Conservation (phyloP, 192 early-diverging fungal species). For the Entomortierella chlamydospora region DNA sequence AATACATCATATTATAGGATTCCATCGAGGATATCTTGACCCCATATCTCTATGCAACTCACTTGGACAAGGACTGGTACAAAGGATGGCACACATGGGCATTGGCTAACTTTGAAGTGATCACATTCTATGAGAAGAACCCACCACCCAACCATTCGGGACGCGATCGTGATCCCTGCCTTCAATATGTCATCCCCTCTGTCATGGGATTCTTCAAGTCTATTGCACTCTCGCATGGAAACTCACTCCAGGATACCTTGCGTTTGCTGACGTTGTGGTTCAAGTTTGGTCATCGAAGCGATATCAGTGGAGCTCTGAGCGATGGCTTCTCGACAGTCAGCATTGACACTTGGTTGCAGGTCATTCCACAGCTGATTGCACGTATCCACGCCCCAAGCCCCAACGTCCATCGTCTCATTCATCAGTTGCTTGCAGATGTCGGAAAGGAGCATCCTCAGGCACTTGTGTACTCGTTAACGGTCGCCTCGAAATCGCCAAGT, state of each 20-base stretch:
- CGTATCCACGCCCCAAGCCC: slow-evolving; percentile 85
- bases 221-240: slow-evolving; percentile 87
- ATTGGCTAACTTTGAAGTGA: slow-evolving; percentile 90
- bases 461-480: slow-evolving; percentile 95
- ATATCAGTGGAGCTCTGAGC: slow-evolving; percentile 84
- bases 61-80: slow-evolving; percentile 93
- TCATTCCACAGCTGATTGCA: slow-evolving; percentile 97
- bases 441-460: slow-evolving; percentile 97
- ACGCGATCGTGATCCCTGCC: slow-evolving; percentile 55
- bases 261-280: slow-evolving; percentile 95
- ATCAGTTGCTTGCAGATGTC: slow-evolving; percentile 89
- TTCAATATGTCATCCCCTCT: slow-evolving; percentile 86
- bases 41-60: slow-evolving; percentile 87
- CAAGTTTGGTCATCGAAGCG: slow-evolving; percentile 89
- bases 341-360: slow-evolving; percentile 96
- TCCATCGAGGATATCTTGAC: slow-evolving; percentile 79
- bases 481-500: slow-evolving; percentile 93
- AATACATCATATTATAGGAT: slow-evolving; percentile 42
- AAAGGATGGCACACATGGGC: slow-evolving; percentile 98
- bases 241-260: slow-evolving; percentile 94
- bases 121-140: slow-evolving; percentile 77
- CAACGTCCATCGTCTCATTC: slow-evolving; percentile 85
- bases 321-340: slow-evolving; percentile 87
- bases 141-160: slow-evolving; percentile 48
- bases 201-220: slow-evolving; percentile 95